Evolutionary conservation across 2,329 filamentous ascomycete species (phyloP).

Genomic region (Neodidymelliopsis sp.): DNA sequence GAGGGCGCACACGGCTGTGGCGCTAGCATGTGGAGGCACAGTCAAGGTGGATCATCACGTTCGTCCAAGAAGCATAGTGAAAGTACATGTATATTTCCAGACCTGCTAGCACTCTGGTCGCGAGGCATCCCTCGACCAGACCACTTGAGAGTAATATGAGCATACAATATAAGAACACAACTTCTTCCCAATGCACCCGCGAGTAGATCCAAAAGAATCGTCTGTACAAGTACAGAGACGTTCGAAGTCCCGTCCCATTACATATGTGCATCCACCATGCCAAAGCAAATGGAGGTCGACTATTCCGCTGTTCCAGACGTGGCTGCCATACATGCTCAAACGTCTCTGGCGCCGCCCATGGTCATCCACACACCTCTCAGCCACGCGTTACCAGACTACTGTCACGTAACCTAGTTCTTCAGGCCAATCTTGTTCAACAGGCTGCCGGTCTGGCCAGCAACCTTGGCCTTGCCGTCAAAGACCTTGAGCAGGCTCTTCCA

Average conservation of each 20-base stretch:
- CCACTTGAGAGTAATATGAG: conserved; percentile 16
- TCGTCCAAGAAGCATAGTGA: neutral
- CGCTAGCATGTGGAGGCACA: too few species aligned
- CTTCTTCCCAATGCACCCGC: conserved; percentile 15
- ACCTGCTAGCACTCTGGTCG: conserved; percentile 13
- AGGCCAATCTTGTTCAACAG: conserved; percentile 64
- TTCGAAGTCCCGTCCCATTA: conserved; percentile 10
- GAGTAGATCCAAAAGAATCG: conserved; percentile 20
- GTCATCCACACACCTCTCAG: neutral
- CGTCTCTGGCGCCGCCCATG: neutral
- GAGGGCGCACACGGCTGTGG: neutral
- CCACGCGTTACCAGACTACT: neutral
- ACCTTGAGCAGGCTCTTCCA: conserved; percentile 92
- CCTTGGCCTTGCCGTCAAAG: conserved; percentile 67
- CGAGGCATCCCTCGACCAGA: conserved; percentile 7
- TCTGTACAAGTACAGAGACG: conserved; percentile 40
- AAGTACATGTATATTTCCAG: conserved; percentile 15
- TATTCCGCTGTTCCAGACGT: conserved; percentile 16
- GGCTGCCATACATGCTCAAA: neutral
- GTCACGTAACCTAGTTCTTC: conserved; percentile 52
- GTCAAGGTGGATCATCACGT: too few species aligned
- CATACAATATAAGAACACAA: conserved; percentile 22
- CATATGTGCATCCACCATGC: conserved; percentile 28
- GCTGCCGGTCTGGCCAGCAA: conserved; percentile 50
- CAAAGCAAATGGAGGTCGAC: conserved; percentile 21